A percentile compares a stretch with the other conserved stretches of the same genome.
Evolutionary conservation across 75 land plant species (phyloP).

Genomic region (Picea sitchensis): DNA sequence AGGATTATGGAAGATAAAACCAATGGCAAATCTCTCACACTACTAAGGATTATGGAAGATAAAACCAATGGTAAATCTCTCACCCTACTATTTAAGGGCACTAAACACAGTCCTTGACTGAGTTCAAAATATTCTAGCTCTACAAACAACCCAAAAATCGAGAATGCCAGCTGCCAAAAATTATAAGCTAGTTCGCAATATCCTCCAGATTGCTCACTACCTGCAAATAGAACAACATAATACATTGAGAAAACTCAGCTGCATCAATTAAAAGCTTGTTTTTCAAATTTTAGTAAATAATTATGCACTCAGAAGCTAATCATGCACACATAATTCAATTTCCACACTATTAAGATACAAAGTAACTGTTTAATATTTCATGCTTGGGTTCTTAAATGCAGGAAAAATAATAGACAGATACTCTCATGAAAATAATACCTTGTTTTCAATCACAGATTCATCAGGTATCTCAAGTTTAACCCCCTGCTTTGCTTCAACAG

Average conservation of each 20-base stretch:
- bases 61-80: neutral
- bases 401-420: neutral
- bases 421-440: conserved; percentile 32
- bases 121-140: too few species aligned
- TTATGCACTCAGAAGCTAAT: neutral
- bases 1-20: neutral
- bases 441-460: conserved; percentile 69
- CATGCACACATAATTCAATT: neutral
- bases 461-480: conserved; percentile 73
- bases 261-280: neutral
- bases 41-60: neutral
- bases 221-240: conserved; percentile 1
- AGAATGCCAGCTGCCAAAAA: neutral
- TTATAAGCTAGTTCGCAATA: neutral
- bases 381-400: neutral
- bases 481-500: conserved; percentile 58
- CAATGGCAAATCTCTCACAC: neutral
- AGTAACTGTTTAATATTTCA: neutral
- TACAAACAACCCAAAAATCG: neutral
- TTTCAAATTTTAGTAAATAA: neutral
- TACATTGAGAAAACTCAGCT: neutral
- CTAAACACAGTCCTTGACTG: too few species aligned
- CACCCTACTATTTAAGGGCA: neutral
- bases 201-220: neutral
- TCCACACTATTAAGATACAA: neutral